Evolutionary conservation across 1,139 yeast genomes (phyloP).

Genomic region (Geotrichum bryndzae): DNA sequence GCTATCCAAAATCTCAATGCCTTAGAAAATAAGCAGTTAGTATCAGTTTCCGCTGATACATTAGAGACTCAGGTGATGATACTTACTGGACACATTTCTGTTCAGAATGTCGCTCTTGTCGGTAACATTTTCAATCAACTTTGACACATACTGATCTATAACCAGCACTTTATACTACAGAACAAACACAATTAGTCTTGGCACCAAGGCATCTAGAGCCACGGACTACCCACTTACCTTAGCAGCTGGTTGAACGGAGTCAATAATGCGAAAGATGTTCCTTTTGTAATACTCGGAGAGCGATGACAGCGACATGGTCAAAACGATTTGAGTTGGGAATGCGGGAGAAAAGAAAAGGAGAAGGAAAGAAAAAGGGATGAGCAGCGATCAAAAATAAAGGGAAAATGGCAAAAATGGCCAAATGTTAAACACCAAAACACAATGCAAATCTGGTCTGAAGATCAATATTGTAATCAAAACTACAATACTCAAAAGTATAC

Average conservation of each 20-base stretch:
- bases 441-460: background rate
- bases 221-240: conserved; percentile 22
- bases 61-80: background rate
- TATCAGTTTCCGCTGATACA: background rate
- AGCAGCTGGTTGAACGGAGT: conserved; percentile 34
- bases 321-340: background rate
- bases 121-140: conserved; percentile 35
- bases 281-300: conserved; percentile 13
- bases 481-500: too few relatives aligned
- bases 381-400: background rate
- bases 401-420: background rate
- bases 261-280: conserved; percentile 26
- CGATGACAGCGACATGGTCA: conserved; percentile 11
- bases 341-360: background rate
- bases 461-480: background rate
- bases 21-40: conserved; percentile 20
- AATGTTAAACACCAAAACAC: background rate
- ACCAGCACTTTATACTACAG: conserved; percentile 39
- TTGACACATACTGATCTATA: conserved; percentile 36
- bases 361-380: background rate
- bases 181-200: conserved; percentile 1
- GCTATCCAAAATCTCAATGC: conserved; percentile 51
- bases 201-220: background rate
- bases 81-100: conserved; percentile 34
- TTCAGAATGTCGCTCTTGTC: conserved; percentile 38